Base-by-base conservation (phyloP, 2,329 filamentous ascomycete species). In the Fusarium aywerte region DNA sequence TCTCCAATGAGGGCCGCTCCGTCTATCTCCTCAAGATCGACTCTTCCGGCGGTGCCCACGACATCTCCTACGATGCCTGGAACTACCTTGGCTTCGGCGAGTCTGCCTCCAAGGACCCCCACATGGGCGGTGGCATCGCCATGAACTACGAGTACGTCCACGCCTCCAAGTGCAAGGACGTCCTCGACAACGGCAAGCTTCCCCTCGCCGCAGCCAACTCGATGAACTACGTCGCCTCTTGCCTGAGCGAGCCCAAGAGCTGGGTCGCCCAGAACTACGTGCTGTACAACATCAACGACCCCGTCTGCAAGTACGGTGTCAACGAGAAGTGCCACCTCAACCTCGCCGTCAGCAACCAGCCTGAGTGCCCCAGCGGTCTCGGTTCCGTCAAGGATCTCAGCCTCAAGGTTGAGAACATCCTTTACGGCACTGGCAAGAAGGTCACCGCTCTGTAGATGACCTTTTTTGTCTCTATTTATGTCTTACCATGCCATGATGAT, bases 41-140 rank as follows among this genome's bases (percentile, higher is more conserved):
- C 78, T 76, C 79, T 50, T 88, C 85, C 1, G 80, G 78, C 38
- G 85, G 85, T 47, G 86, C 85, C 51, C 75, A 86, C 74, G 87
- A 89, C 76, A 83, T 89, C 77, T 83, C 80, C 58, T 89, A 88
- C 78, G 86, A 88, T 65, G 85, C 86, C 48, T 89, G 85, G 84
- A 87, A 87, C 80, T 84, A 84, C 71, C 84, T 89, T 38, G 76
- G 76, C 69, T 84, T 80, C 32, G 85, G 85, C 65, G 70, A 80
- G 62, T 78, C 80, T 13, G 86, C 85, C 38, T 78, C 76, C 9
- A 73, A 79, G 15, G 72, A 79, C 48, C 85, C 85, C 15, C 76
- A 79, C 4, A 58, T 73, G 33, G 85, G 85, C 58, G 86, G 86
- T 43, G 81, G 82, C 48, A 76, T 85, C 40, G 71, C 76, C 36